Evolutionary conservation across 192 early-diverging fungal genomes (phyloP).

Genomic region (Backusella psychrophila): DNA sequence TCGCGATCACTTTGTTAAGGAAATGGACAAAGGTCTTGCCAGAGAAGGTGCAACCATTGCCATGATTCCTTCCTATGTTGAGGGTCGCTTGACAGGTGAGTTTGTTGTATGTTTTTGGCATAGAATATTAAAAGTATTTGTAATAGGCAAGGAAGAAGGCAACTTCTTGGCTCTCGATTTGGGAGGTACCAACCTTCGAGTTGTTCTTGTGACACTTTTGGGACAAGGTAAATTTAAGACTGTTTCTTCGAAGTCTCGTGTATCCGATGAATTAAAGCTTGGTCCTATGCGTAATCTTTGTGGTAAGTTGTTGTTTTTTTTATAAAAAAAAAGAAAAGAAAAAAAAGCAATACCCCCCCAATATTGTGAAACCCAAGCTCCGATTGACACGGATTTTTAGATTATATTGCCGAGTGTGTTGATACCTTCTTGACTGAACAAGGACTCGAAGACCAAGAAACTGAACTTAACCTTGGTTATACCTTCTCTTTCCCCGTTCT

Average conservation of each 20-base stretch:
- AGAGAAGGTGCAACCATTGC: conserved; percentile 55
- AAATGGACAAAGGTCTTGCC: conserved; percentile 65
- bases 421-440: conserved; percentile 64
- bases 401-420: conserved; percentile 90
- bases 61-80: conserved; percentile 93
- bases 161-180: conserved; percentile 89
- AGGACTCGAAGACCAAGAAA: conserved; percentile 24
- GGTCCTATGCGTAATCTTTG: conserved; percentile 50
- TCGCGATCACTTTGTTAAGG: conserved; percentile 55
- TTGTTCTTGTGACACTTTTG: conserved; percentile 79
- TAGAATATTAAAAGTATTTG: not conserved
- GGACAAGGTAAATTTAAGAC: conserved; percentile 71
- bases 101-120: conserved; percentile 22
- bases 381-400: conserved; percentile 37
- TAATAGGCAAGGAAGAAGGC: conserved; percentile 67
- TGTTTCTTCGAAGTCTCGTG: conserved; percentile 68
- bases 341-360: conserved; percentile 2
- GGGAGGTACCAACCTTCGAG: conserved; percentile 92
- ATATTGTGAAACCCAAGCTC: not conserved
- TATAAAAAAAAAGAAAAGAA: not conserved
- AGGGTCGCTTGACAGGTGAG: conserved; percentile 60
- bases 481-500: conserved; percentile 97
- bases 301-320: conserved; percentile 17
- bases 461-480: conserved; percentile 66
- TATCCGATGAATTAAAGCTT: conserved; percentile 60